Evolutionary conservation across 345 rosid genomes (phyloP).

Genomic region (Laguncularia racemosa): DNA sequence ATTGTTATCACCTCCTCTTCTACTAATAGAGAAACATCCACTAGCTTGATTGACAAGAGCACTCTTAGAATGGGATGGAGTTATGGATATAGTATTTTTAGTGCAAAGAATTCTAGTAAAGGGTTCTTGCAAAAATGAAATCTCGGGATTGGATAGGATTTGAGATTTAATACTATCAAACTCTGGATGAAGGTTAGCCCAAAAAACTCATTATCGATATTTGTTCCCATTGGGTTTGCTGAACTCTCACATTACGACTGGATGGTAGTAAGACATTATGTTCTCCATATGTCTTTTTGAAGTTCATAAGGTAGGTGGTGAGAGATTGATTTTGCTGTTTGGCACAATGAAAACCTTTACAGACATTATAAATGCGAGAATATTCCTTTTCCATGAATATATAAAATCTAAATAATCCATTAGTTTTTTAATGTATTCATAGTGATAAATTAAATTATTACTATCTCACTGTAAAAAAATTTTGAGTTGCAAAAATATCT

Average conservation of each 20-base stretch:
- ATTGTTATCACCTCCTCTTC: no score
- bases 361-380: background rate
- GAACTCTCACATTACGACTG: no score
- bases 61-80: background rate
- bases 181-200: background rate
- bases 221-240: background rate
- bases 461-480: background rate
- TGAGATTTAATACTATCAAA: constrained; percentile 2
- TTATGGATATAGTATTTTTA: background rate
- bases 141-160: background rate
- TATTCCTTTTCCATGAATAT: background rate
- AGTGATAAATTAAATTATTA: background rate
- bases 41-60: no score
- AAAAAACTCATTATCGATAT: constrained; percentile 5
- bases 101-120: background rate
- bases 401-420: background rate
- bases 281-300: background rate
- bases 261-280: no score
- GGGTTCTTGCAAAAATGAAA: background rate
- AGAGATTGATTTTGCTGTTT: background rate
- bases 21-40: no score
- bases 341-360: background rate
- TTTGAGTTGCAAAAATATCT: background rate
- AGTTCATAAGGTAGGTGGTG: background rate
- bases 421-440: background rate